These are phyloP conservation scores for Epichloe coenophiala DNA, from an alignment of 2,329 filamentous ascomycete genomes.

Conservation along the genomic window DNA sequence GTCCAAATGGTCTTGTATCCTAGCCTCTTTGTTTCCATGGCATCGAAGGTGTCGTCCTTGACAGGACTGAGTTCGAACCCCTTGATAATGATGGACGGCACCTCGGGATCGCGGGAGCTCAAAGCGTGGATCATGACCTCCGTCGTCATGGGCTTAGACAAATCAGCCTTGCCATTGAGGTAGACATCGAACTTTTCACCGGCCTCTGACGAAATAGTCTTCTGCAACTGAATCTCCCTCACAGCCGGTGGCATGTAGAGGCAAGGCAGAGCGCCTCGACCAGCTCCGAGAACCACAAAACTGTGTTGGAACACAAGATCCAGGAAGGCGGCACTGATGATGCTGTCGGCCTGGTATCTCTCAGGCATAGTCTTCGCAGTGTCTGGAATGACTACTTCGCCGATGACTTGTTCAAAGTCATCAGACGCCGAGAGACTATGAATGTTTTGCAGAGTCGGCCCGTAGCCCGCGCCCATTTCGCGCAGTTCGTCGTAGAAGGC, in stretches of 20 bases:
- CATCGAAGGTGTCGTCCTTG: constrained; percentile 15
- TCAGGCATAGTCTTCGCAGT: constrained; percentile 32
- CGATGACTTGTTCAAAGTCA: background rate
- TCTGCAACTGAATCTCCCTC: constrained; percentile 14
- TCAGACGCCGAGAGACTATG: background rate
- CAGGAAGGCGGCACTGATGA: constrained; percentile 32
- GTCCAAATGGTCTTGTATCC: background rate
- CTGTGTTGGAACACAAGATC: constrained; percentile 30
- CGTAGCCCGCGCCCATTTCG: constrained; percentile 13
- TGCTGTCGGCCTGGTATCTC: constrained; percentile 26
- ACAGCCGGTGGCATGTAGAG: constrained; percentile 24
- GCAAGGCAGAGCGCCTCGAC: constrained; percentile 14
- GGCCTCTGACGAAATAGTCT: background rate
- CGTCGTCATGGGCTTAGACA: background rate
- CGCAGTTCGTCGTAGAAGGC: constrained; percentile 14
- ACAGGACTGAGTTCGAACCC: constrained; percentile 29
- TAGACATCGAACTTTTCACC: background rate
- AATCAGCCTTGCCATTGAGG: background rate
- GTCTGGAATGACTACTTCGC: constrained; percentile 19
- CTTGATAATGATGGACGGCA: constrained; percentile 22
- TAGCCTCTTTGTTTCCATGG: background rate
- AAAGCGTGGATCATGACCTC: constrained; percentile 5
- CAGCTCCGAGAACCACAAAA: constrained; percentile 24
- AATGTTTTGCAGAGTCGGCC: background rate
- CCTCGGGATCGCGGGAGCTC: constrained; percentile 10